Conservation (phyloP, 441 rosid genomes). For the Lepidium campestre region DNA sequence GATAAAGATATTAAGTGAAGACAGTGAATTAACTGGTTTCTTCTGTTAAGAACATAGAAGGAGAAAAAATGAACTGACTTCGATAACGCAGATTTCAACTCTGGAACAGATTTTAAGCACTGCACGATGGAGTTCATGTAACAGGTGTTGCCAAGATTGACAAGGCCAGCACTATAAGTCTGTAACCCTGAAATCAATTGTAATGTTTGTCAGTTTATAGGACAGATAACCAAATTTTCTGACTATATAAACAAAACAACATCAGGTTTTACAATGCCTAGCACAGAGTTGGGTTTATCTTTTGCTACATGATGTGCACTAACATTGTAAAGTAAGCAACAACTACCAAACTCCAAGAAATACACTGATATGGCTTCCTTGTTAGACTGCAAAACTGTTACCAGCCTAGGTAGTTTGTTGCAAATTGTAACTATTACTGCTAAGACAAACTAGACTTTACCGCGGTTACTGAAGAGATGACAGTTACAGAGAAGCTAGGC, state of each 20-base stretch:
- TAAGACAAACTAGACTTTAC: not conserved
- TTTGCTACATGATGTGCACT: not conserved
- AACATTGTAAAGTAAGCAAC: not conserved
- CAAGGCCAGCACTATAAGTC: conserved; percentile 15
- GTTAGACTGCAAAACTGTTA: not conserved
- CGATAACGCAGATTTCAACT: conserved; percentile 12
- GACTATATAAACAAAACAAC: not conserved
- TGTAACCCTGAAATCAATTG: conserved; percentile 7
- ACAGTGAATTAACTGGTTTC: not conserved
- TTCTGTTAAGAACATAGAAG: not conserved
- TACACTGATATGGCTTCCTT: not conserved
- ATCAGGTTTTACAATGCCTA: not conserved
- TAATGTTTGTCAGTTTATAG: not conserved
- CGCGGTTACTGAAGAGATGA: not conserved
- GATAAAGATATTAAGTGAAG: conserved; percentile 3
- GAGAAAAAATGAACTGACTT: not conserved
- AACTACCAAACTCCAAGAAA: not conserved
- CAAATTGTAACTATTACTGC: not conserved
- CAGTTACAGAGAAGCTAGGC: not conserved
- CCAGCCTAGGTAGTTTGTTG: not conserved
- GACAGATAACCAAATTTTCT: not conserved
- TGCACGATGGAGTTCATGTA: conserved; percentile 9
- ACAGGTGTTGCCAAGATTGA: conserved; percentile 9
- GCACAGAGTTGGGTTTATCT: conserved; percentile 35
- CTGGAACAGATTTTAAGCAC: conserved; percentile 14